phyloP scores from a whole-genome alignment of 2,329 filamentous ascomycete genomes.

The Cytospora piceicola region DNA sequence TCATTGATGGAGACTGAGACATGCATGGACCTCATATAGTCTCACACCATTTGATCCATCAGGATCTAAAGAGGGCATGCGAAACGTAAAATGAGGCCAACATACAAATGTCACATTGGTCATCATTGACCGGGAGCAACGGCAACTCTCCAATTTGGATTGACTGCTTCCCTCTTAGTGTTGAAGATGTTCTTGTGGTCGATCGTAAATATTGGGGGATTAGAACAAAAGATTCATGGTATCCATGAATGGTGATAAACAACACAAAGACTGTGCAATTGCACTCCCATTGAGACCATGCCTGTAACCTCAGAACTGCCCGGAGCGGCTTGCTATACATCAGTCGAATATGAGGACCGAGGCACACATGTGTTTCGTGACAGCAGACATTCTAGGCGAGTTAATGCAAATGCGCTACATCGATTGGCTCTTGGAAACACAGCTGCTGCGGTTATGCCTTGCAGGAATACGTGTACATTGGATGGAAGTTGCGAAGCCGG shows the following conservation, averaged over 20 bases:
- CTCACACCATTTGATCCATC: neutral
- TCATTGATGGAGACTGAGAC: neutral
- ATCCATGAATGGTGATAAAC: neutral
- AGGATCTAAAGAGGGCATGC: constrained; percentile 12
- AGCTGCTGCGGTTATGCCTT: constrained; percentile 10
- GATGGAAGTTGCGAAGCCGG: constrained; percentile 17
- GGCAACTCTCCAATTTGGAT: neutral
- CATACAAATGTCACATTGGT: constrained; percentile 12
- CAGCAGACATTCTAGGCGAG: constrained; percentile 14
- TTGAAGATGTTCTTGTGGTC: neutral
- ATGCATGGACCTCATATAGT: constrained; percentile 8
- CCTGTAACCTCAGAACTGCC: neutral
- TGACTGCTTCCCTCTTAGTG: neutral
- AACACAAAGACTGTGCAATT: neutral
- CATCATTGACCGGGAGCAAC: neutral
- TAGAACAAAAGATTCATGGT: neutral
- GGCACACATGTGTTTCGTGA: constrained; percentile 12
- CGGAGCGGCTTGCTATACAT: constrained; percentile 6
- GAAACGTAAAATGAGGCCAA: neutral
- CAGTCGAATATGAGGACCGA: constrained; percentile 9
- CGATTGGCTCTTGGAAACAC: constrained; percentile 12
- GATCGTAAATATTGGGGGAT: neutral
- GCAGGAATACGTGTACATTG: constrained; percentile 15
- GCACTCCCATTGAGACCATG: neutral
- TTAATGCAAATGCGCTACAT: constrained; percentile 16